These are phyloP conservation scores for Fragilaria crotonensis DNA, from an alignment of 108 stramenopile genomes.

Conservation along the genomic window DNA sequence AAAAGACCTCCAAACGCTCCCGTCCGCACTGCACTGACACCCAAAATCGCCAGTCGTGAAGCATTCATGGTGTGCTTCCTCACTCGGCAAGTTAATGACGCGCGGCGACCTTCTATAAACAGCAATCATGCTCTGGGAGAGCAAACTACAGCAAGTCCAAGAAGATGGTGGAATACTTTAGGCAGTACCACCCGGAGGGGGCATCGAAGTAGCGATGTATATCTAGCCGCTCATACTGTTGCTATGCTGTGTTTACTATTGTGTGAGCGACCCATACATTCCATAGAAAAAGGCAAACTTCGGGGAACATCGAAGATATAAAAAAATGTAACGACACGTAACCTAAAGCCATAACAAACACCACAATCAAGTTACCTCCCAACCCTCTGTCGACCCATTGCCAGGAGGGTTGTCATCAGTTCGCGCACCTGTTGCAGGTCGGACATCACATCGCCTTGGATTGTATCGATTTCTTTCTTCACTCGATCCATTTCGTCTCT, in stretches of 20 bases:
- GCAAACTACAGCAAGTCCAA: neutral
- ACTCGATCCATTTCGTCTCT: constrained; percentile 58
- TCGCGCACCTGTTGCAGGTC: constrained; percentile 73
- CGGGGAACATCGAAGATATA: no score
- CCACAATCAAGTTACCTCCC: neutral
- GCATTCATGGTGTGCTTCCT: constrained; percentile 16
- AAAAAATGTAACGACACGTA: no score
- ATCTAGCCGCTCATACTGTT: no score
- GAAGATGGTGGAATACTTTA: neutral
- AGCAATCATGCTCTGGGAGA: constrained; percentile 8
- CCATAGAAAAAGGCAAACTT: no score
- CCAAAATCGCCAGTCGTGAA: neutral
- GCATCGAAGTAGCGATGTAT: no score
- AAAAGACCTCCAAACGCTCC: constrained; percentile 7
- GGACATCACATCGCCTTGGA: constrained; percentile 63
- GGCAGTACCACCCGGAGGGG: no score
- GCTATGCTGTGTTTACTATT: no score
- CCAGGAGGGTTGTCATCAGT: constrained; percentile 58
- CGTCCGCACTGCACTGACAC: neutral
- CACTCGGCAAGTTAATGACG: constrained; percentile 11
- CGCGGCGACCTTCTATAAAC: constrained; percentile 11
- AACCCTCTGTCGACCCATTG: constrained; percentile 9
- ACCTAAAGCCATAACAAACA: no score
- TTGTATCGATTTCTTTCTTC: constrained; percentile 57
- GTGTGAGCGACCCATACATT: no score